These are phyloP conservation scores for Luvunga scandens DNA, from an alignment of 345 rosid species.

Conservation along the genomic window DNA sequence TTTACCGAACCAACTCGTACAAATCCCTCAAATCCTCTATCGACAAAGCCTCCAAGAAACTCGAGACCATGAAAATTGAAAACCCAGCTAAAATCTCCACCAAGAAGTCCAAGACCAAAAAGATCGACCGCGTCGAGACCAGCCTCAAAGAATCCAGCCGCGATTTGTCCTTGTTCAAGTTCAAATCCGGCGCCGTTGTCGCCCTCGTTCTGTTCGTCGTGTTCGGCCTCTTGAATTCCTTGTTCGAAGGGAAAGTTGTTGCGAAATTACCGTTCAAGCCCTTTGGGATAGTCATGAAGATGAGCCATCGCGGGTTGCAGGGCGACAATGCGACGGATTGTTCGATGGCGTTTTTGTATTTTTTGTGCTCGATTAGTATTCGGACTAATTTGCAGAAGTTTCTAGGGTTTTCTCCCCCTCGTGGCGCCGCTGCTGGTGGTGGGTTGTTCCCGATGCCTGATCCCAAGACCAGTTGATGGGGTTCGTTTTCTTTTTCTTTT, in stretches of 20 bases:
- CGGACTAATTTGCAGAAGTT: slow-evolving; percentile 89
- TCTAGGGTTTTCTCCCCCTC: slow-evolving; percentile 76
- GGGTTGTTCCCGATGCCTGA: slow-evolving; percentile 96
- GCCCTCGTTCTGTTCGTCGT: slow-evolving; percentile 90
- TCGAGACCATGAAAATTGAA: too few species aligned
- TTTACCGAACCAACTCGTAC: slow-evolving; percentile 71
- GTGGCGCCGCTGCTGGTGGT: slow-evolving; percentile 61
- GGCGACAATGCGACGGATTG: slow-evolving; percentile 90
- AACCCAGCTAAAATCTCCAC: slow-evolving; percentile 34
- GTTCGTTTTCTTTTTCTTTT: not conserved
- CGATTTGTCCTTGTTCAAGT: slow-evolving; percentile 46
- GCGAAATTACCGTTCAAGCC: slow-evolving; percentile 91
- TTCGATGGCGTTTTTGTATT: slow-evolving; percentile 88
- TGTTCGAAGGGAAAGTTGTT: slow-evolving; percentile 91
- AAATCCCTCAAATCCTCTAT: too few species aligned
- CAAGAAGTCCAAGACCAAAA: slow-evolving; percentile 89
- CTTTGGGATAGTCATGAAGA: slow-evolving; percentile 74
- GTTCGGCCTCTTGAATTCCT: slow-evolving; percentile 83
- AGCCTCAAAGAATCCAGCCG: slow-evolving; percentile 81
- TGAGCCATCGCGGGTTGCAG: slow-evolving; percentile 86
- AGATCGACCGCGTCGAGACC: slow-evolving; percentile 93
- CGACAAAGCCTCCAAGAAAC: too few species aligned
- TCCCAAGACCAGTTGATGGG: slow-evolving; percentile 68
- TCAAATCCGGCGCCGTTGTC: slow-evolving; percentile 98
- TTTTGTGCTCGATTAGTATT: slow-evolving; percentile 83